These are phyloP conservation scores for Starmerella davenportii DNA, from an alignment of 805 yeast species.

Conservation along the genomic window DNA sequence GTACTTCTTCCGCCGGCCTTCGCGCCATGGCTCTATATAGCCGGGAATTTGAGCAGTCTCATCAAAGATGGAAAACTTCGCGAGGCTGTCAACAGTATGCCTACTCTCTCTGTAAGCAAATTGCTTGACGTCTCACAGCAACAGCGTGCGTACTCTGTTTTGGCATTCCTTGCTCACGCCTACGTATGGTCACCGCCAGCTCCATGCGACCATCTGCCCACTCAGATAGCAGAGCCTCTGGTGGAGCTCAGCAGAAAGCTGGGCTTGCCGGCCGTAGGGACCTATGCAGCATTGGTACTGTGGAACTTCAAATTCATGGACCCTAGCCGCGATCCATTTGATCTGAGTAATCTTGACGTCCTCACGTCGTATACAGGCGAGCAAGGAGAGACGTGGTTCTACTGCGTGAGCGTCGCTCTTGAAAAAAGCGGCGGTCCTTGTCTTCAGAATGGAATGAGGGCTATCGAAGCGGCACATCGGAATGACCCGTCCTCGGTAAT, in stretches of 20 bases:
- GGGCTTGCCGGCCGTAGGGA: slow-evolving; percentile 69
- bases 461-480: slow-evolving; percentile 38
- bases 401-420: slow-evolving; percentile 69
- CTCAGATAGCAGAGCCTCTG: slow-evolving; percentile 53
- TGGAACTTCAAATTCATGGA: slow-evolving; percentile 68
- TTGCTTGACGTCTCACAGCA: slow-evolving; percentile 31
- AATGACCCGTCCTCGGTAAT: slow-evolving; percentile 29
- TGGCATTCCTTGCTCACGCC: slow-evolving; percentile 71
- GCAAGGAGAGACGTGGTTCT: slow-evolving; percentile 87
- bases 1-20: slow-evolving; percentile 44
- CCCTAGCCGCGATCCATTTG: slow-evolving; percentile 24
- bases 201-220: slow-evolving; percentile 42
- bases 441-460: slow-evolving; percentile 47
- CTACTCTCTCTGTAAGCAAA: slow-evolving; percentile 34
- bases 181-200: slow-evolving; percentile 68
- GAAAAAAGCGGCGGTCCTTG: slow-evolving; percentile 68
- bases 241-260: slow-evolving; percentile 37
- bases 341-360: slow-evolving; percentile 39
- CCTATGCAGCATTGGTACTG: slow-evolving; percentile 70
- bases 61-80: slow-evolving; percentile 49
- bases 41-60: slow-evolving; percentile 49
- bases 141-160: slow-evolving; percentile 64
- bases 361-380: slow-evolving; percentile 77
- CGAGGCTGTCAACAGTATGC: slow-evolving; percentile 43
- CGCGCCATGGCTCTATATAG: slow-evolving; percentile 62